phyloP scores from a whole-genome alignment of 768 basidiomycete genomes.

The Tylopilus subfusipes region DNA sequence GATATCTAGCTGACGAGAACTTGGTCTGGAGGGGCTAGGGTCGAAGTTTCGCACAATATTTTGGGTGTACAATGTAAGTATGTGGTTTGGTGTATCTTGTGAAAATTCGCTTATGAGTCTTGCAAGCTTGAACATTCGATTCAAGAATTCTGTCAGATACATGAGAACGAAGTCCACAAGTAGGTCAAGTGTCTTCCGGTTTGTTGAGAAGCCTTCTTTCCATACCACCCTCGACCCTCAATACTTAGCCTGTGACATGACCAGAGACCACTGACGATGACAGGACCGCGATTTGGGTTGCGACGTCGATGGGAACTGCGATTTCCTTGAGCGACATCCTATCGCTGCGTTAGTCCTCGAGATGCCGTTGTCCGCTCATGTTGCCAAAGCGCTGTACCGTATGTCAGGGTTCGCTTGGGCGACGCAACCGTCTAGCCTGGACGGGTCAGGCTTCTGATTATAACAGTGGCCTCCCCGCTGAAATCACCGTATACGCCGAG shows the following conservation, averaged over 20 bases:
- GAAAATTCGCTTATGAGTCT: too few relatives aligned
- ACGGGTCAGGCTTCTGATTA: too few relatives aligned
- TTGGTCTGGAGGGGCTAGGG: too few relatives aligned
- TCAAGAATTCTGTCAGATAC: not conserved
- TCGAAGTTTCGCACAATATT: not conserved
- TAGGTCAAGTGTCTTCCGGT: constrained; percentile 28
- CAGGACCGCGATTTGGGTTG: constrained; percentile 55
- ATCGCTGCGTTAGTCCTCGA: not conserved
- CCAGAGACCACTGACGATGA: constrained; percentile 60
- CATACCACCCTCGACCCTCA: constrained; percentile 55
- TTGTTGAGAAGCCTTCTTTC: constrained; percentile 55
- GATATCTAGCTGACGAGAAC: too few relatives aligned
- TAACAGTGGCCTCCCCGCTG: too few relatives aligned
- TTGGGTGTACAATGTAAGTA: not conserved
- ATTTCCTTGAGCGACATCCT: constrained; percentile 70
- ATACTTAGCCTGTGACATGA: constrained; percentile 62
- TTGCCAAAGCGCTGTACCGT: constrained; percentile 58
- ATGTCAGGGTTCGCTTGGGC: constrained; percentile 36
- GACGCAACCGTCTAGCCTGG: too few relatives aligned
- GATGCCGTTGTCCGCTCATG: constrained; percentile 39
- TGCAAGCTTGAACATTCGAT: not conserved
- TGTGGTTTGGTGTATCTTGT: not conserved
- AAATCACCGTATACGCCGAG: too few relatives aligned
- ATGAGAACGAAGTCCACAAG: not conserved
- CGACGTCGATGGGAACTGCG: constrained; percentile 59